A percentile compares a stretch with the other conserved stretches of the same genome.
Conservation (phyloP, 2,329 filamentous ascomycete genomes). For the Fusarium palustre region DNA sequence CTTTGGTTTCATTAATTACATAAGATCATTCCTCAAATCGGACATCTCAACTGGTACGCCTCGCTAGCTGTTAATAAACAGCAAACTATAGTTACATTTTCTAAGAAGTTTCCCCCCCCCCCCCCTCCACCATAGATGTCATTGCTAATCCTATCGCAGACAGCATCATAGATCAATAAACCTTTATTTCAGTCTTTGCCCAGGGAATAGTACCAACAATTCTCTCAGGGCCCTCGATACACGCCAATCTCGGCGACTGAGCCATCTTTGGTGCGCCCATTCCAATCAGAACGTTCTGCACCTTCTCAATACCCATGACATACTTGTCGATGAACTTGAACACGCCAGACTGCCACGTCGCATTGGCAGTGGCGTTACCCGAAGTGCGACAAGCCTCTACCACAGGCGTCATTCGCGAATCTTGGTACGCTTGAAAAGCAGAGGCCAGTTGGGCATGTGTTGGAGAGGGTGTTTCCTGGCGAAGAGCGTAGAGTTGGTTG, state of each 20-base stretch:
- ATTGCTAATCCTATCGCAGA: accelerated
- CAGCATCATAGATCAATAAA: neutral
- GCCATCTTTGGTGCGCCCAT: conserved; percentile 15
- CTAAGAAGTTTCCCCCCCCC: accelerated
- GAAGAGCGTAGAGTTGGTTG: conserved; percentile 44
- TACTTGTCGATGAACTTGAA: conserved; percentile 34
- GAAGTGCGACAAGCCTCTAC: conserved; percentile 7
- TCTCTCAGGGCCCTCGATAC: conserved; percentile 1
- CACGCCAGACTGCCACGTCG: conserved; percentile 31
- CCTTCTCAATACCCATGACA: conserved; percentile 6
- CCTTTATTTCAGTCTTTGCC: neutral
- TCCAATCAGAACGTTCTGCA: conserved; percentile 25
- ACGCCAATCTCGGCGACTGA: conserved; percentile 9
- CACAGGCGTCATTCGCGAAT: conserved; percentile 23
- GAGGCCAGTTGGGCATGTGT: neutral
- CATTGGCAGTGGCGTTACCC: conserved; percentile 16
- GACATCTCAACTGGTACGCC: neutral
- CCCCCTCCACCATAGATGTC: accelerated
- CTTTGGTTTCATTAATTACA: neutral
- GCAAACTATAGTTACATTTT: neutral
- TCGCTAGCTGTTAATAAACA: neutral
- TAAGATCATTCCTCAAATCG: neutral
- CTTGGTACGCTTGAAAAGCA: conserved; percentile 31
- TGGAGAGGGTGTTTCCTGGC: neutral
- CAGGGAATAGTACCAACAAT: conserved; percentile 3